Percentiles rank a stretch among this genome's conserved stretches.
These are phyloP conservation scores for Aspergillus haitiensis DNA, from an alignment of 495 filamentous ascomycete species.

Conservation along the genomic window DNA sequence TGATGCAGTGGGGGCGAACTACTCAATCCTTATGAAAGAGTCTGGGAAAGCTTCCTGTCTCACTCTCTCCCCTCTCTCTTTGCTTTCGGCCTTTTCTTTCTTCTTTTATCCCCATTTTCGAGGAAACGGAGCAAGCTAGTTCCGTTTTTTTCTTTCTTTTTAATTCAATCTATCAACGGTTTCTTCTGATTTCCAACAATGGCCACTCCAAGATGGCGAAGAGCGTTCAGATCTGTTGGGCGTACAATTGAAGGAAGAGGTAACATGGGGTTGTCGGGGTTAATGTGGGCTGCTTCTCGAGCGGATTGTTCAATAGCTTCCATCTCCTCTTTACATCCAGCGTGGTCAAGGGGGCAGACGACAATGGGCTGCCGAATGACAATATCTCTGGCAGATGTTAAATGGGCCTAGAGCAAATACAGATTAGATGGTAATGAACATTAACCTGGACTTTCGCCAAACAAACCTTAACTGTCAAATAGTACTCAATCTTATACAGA, in stretches of 20 bases:
- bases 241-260: slow-evolving; percentile 80
- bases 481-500: slow-evolving; percentile 98
- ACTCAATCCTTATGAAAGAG: too few species aligned
- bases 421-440: slow-evolving; percentile 1
- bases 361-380: slow-evolving; percentile 89
- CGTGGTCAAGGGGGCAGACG: slow-evolving; percentile 92
- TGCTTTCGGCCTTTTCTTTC: too few species aligned
- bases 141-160: neutral
- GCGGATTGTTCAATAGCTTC: slow-evolving; percentile 94
- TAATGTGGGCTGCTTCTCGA: slow-evolving; percentile 83
- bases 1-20: too few species aligned
- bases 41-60: too few species aligned
- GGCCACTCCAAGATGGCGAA: slow-evolving; percentile 76
- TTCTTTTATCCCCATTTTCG: neutral
- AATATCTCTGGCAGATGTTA: slow-evolving; percentile 90
- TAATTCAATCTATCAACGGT: slow-evolving; percentile 76
- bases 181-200: slow-evolving; percentile 85
- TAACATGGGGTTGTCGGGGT: slow-evolving; percentile 83
- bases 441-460: neutral
- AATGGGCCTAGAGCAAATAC: slow-evolving; percentile 64
- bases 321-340: slow-evolving; percentile 97
- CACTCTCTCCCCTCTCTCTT: too few species aligned
- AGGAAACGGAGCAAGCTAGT: too few species aligned
- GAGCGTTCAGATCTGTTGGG: slow-evolving; percentile 71
- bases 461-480: slow-evolving; percentile 85